These are phyloP conservation scores for Sergeia podlipaevii DNA, from an alignment of 208 protist species.

Conservation along the genomic window DNA sequence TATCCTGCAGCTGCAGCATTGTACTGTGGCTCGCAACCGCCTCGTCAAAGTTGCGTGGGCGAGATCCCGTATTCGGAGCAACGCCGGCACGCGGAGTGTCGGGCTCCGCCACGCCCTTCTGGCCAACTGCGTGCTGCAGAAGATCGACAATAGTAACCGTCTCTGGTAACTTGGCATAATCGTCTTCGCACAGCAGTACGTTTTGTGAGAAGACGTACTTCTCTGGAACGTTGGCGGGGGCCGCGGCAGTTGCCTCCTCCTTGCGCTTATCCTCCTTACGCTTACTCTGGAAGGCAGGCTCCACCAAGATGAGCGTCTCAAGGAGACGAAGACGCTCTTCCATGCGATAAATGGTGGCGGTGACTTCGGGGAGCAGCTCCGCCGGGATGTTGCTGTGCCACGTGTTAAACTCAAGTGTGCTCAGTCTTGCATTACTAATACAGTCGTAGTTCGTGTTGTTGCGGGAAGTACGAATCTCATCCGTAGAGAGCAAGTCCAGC, in stretches of 20 bases:
- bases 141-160: slow-evolving; percentile 88
- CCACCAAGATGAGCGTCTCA: slow-evolving; percentile 69
- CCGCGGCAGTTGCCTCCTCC: slow-evolving; percentile 31
- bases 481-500: slow-evolving; percentile 80
- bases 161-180: slow-evolving; percentile 73
- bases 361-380: slow-evolving; percentile 47
- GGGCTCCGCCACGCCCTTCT: slow-evolving; percentile 75
- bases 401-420: slow-evolving; percentile 63
- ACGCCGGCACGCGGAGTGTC: slow-evolving; percentile 81
- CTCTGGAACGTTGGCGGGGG: slow-evolving; percentile 38
- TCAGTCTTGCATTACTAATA: slow-evolving; percentile 87
- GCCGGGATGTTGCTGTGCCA: slow-evolving; percentile 67
- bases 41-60: slow-evolving; percentile 66
- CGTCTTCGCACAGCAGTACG: slow-evolving; percentile 82
- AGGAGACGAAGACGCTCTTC: slow-evolving; percentile 81
- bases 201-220: slow-evolving; percentile 89
- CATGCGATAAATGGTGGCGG: slow-evolving; percentile 62
- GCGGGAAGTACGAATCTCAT: slow-evolving; percentile 69
- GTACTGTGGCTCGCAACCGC: slow-evolving; percentile 87
- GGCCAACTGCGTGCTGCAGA: slow-evolving; percentile 79
- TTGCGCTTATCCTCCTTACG: slow-evolving; percentile 53
- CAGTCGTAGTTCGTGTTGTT: slow-evolving; percentile 93
- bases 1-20: slow-evolving; percentile 87
- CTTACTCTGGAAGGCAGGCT: slow-evolving; percentile 79
- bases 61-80: slow-evolving; percentile 18